Evolutionary conservation across 2,329 filamentous ascomycete genomes (phyloP).

Genomic region (Exserohilum rostratum): DNA sequence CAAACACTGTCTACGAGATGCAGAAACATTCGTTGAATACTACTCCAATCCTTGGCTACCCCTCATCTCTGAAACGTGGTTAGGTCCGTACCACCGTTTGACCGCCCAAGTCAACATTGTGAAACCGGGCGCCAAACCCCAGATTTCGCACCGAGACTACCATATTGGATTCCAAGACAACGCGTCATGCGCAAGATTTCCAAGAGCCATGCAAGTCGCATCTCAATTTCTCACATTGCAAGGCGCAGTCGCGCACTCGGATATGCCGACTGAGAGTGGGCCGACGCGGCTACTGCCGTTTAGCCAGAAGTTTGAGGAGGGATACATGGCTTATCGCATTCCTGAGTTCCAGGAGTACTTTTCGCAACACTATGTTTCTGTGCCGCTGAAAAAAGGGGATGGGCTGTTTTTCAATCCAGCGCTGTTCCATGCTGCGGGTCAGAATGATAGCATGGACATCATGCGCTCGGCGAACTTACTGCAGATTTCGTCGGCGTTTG

Average conservation of each 20-base stretch:
- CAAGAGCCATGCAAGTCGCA: conserved; percentile 60
- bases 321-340: conserved; percentile 64
- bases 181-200: conserved; percentile 54
- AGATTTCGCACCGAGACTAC: conserved; percentile 67
- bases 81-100: conserved; percentile 65
- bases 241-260: conserved; percentile 66
- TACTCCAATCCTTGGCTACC: conserved; percentile 66
- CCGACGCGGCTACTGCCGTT: conserved; percentile 67
- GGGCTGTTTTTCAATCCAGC: conserved; percentile 70
- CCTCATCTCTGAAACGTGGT: conserved; percentile 61
- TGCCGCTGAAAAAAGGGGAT: conserved; percentile 63
- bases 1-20: conserved; percentile 63
- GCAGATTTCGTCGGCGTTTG: conserved; percentile 67
- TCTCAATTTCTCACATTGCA: conserved; percentile 66
- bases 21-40: conserved; percentile 61
- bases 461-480: conserved; percentile 65
- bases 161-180: conserved; percentile 67
- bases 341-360: conserved; percentile 63
- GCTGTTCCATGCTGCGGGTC: conserved; percentile 67
- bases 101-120: conserved; percentile 70
- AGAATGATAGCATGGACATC: conserved; percentile 58
- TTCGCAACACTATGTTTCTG: conserved; percentile 57
- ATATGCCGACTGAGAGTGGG: conserved; percentile 64
- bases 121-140: conserved; percentile 62
- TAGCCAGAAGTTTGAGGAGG: conserved; percentile 62